These are phyloP conservation scores for Vitis riparia DNA, from an alignment of 164 flowering plant genomes.

Conservation along the genomic window DNA sequence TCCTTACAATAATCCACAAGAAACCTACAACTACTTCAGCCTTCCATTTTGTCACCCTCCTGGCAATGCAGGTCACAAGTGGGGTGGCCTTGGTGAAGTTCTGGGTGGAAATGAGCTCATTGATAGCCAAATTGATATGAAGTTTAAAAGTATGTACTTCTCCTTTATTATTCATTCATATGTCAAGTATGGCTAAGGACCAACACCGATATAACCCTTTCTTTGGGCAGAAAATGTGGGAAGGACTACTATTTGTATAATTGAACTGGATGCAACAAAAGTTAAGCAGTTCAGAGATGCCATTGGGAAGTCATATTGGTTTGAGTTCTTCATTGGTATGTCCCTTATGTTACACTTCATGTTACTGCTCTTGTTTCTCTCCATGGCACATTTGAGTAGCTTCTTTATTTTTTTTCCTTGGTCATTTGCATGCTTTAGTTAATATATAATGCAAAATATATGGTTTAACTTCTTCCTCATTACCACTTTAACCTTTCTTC, in stretches of 20 bases:
- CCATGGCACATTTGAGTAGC: neutral
- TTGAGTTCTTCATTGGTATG: constrained; percentile 98
- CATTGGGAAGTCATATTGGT: constrained; percentile 88
- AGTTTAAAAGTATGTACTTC: constrained; percentile 65
- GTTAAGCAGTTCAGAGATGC: constrained; percentile 94
- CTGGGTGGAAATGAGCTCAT: constrained; percentile 98
- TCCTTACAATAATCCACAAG: constrained; percentile 98
- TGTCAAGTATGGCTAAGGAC: too few relatives aligned
- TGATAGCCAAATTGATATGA: constrained; percentile 84
- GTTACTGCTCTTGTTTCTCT: neutral
- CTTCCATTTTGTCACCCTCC: constrained; percentile 87
- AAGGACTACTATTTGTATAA: constrained; percentile 57
- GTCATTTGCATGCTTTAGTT: neutral
- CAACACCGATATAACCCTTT: neutral
- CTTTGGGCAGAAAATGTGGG: constrained; percentile 74
- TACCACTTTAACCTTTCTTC: neutral
- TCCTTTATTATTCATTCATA: neutral
- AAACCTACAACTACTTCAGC: constrained; percentile 93
- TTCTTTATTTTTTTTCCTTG: neutral
- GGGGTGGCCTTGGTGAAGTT: constrained; percentile 99
- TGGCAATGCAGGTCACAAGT: constrained; percentile 72
- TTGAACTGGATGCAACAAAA: constrained; percentile 72
- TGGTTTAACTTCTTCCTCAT: too few relatives aligned
- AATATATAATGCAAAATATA: too few relatives aligned
- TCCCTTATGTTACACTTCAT: neutral